Evolutionary conservation across 1,284 basidiomycete species (phyloP), one percentile per base, ranked within the genome.

Genomic region (Inonotus obliquus): DNA sequence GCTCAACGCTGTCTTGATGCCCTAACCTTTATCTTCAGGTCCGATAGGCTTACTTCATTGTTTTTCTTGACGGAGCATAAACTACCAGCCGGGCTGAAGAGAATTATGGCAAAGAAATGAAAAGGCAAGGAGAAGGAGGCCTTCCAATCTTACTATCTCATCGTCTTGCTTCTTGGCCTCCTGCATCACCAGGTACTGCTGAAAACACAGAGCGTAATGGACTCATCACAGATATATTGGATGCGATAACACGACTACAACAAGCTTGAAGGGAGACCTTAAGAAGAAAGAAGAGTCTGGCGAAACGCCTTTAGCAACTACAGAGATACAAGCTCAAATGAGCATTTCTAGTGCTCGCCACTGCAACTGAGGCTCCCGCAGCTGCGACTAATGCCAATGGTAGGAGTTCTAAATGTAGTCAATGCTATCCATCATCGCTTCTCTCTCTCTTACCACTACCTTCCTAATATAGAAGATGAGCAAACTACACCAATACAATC

Each of bases 41-140:
- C n/a, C n/a, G n/a, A n/a, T n/a, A n/a, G n/a, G n/a, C n/a, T n/a
- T n/a, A n/a, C n/a, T n/a, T n/a, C n/a, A n/a, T n/a, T n/a, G n/a
- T n/a, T n/a, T n/a, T n/a, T n/a, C n/a, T n/a, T n/a, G n/a, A n/a
- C n/a, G n/a, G n/a, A n/a, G n/a, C n/a, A n/a, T n/a, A n/a, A n/a
- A n/a, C n/a, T n/a, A n/a, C 86, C 91, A 4, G 80, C 81, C 17
- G 88, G 89, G 35, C 79, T 95, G 25, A 85, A 86, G 65, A 85
- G 86, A 67, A 74, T 79, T 5, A 75, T 80, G 0, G 81, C 82
- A 10, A 92, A 89, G 75, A 96, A 96, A 73, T 92, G 93, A 21
- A 96, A 96, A 74, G 93, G 92, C 21, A 97, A 97, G 74, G 93
- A 95, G 71, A 92, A 91, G 71, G 86, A 88, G 67, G 75, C 79